Percentiles rank a stretch among this genome's conserved stretches.
phyloP scores from a whole-genome alignment of 2,329 filamentous ascomycete species.

The Piedraia hortae region DNA sequence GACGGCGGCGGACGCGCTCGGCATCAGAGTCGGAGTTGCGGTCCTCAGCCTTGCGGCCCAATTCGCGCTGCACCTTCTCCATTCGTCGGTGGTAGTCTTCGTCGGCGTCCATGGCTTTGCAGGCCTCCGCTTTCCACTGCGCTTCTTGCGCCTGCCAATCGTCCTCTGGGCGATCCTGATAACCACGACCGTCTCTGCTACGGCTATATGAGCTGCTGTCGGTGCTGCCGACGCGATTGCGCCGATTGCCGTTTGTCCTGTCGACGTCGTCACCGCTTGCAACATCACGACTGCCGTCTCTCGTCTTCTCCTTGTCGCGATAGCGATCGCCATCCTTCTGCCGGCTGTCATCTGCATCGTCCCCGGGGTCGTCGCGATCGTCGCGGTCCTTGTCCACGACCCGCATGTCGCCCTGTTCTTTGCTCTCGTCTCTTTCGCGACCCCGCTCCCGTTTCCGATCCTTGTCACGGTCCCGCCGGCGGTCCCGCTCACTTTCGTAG shows the following conservation, averaged over 20 bases:
- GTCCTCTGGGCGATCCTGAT: too few relatives aligned
- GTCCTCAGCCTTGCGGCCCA: constrained; percentile 11
- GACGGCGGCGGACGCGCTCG: constrained; percentile 10
- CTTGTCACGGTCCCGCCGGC: constrained; percentile 4
- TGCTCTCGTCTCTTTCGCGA: constrained; percentile 2
- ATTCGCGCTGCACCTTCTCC: constrained; percentile 19
- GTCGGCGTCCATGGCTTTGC: constrained; percentile 20
- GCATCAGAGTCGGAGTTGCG: constrained; percentile 8
- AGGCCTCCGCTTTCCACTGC: too few relatives aligned
- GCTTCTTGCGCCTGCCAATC: too few relatives aligned
- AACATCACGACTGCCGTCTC: background rate
- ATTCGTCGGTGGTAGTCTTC: constrained; percentile 24
- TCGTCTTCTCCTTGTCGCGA: constrained; percentile 6
- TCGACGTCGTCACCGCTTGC: constrained; percentile 4
- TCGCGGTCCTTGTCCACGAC: constrained; percentile 1
- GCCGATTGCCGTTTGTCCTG: constrained; percentile 5
- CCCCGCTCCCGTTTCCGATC: constrained; percentile 3
- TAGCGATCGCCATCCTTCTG: constrained; percentile 6
- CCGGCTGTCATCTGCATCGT: constrained; percentile 5
- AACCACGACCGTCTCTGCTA: too few relatives aligned
- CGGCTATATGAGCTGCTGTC: too few relatives aligned
- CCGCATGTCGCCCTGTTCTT: constrained; percentile 2
- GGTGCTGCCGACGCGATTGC: constrained; percentile 1
- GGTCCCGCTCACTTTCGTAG: constrained; percentile 4
- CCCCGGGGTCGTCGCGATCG: constrained; percentile 5